These are phyloP conservation scores for Diaporthe vaccinii DNA, from an alignment of 2,329 filamentous ascomycete genomes.

Conservation along the genomic window DNA sequence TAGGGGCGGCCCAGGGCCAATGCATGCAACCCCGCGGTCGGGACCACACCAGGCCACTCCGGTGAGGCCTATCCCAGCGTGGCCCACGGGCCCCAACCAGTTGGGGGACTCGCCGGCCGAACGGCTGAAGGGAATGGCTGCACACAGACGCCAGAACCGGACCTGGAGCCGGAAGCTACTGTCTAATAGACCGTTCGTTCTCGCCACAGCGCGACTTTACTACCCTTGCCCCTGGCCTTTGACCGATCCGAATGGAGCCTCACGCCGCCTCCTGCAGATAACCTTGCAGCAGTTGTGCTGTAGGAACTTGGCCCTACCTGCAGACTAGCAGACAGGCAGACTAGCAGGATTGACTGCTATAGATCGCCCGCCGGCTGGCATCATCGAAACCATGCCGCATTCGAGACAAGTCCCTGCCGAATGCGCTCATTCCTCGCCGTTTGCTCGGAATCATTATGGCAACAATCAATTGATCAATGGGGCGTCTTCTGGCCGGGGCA, in stretches of 20 bases:
- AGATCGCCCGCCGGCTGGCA: slow-evolving; percentile 9
- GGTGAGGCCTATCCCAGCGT: background rate
- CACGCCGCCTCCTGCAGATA: slow-evolving; percentile 1
- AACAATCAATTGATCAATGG: background rate
- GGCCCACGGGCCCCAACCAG: slow-evolving; percentile 1
- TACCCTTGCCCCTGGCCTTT: background rate
- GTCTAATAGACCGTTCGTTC: background rate
- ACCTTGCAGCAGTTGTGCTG: slow-evolving; percentile 15
- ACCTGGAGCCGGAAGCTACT: slow-evolving; percentile 6
- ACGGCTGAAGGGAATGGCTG: background rate
- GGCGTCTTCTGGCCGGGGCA: background rate
- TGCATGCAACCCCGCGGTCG: slow-evolving; percentile 21
- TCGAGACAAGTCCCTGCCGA: background rate
- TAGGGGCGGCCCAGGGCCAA: slow-evolving; percentile 1
- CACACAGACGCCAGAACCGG: background rate
- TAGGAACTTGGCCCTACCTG: background rate
- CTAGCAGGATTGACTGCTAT: background rate
- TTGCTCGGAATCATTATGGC: background rate
- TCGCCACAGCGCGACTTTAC: background rate
- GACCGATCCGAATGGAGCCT: slow-evolving; percentile 15
- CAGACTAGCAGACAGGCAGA: background rate
- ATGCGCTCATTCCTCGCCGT: slow-evolving; percentile 4
- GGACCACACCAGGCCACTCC: slow-evolving; percentile 19
- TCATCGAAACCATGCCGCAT: slow-evolving; percentile 15
- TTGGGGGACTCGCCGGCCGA: slow-evolving; percentile 2